phyloP scores from a whole-genome alignment of 805 yeast genomes.

The Yarrowia sp. region DNA sequence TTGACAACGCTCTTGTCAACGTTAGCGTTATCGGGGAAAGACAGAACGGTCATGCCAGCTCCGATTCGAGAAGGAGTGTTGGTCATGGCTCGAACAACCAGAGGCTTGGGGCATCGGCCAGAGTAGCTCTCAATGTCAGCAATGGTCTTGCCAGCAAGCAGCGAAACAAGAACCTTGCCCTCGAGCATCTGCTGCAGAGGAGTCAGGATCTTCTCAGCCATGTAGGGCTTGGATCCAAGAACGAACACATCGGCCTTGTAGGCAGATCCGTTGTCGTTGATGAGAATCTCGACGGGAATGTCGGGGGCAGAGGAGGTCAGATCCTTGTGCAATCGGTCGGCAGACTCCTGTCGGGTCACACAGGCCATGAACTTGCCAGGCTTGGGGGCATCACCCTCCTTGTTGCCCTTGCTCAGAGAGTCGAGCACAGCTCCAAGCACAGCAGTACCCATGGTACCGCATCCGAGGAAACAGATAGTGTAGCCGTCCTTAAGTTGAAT shows the following conservation, averaged over 20 bases:
- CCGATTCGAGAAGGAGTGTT: slow-evolving; percentile 95
- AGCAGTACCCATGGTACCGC: slow-evolving; percentile 96
- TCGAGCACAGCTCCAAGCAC: slow-evolving; percentile 74
- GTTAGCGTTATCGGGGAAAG: slow-evolving; percentile 56
- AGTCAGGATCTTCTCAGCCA: slow-evolving; percentile 59
- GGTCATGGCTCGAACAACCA: slow-evolving; percentile 92
- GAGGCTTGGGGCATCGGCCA: slow-evolving; percentile 36
- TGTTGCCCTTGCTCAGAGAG: slow-evolving; percentile 37
- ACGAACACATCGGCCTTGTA: slow-evolving; percentile 63
- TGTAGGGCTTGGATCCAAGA: slow-evolving; percentile 85
- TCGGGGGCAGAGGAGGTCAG: slow-evolving; percentile 18
- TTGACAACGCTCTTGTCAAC: slow-evolving; percentile 34
- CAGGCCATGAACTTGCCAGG: slow-evolving; percentile 79
- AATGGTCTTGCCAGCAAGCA: slow-evolving; percentile 91
- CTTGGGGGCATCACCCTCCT: slow-evolving; percentile 39
- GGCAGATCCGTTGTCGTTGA: slow-evolving; percentile 52
- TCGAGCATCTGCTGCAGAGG: slow-evolving; percentile 46
- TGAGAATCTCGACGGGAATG: slow-evolving; percentile 47
- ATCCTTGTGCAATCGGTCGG: slow-evolving; percentile 46
- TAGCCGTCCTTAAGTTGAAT: slow-evolving; percentile 32
- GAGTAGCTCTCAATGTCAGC: slow-evolving; percentile 45
- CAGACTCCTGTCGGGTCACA: slow-evolving; percentile 55
- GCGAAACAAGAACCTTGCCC: slow-evolving; percentile 65
- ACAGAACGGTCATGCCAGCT: slow-evolving; percentile 89
- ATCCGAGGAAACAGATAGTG: slow-evolving; percentile 77